Conservation (phyloP, 2,329 filamentous ascomycete species). For the Aspergillus pseudoviridinutans region DNA sequence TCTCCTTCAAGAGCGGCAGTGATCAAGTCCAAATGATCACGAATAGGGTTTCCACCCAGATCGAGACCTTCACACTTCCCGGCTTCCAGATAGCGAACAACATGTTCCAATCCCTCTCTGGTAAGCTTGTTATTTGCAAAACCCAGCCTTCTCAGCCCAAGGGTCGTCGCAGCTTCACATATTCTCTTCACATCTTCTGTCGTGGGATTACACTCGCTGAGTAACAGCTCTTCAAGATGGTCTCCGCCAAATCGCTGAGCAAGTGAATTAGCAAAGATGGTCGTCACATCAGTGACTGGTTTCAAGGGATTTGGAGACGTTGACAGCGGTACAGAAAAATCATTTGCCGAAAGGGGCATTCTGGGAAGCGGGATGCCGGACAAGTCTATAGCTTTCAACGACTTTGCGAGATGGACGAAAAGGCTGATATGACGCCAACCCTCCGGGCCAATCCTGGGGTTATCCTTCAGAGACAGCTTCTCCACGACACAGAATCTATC, state of each 20-base stretch:
- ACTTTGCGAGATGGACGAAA: slow-evolving; percentile 85
- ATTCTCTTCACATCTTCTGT: slow-evolving; percentile 69
- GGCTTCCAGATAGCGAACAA: slow-evolving; percentile 70
- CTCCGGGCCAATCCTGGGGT: slow-evolving; percentile 73
- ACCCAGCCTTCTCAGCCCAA: slow-evolving; percentile 73
- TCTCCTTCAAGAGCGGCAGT: slow-evolving; percentile 36
- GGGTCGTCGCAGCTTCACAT: slow-evolving; percentile 75
- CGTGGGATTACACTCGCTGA: slow-evolving; percentile 73
- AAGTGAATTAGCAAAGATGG: slow-evolving; percentile 70
- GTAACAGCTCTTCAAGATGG: slow-evolving; percentile 74
- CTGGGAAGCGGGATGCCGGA: slow-evolving; percentile 77
- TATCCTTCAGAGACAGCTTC: slow-evolving; percentile 83
- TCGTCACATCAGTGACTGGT: slow-evolving; percentile 51
- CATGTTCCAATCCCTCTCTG: slow-evolving; percentile 67
- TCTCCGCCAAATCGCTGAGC: slow-evolving; percentile 71
- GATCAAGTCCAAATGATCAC: slow-evolving; percentile 48
- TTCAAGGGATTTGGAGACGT: slow-evolving; percentile 16
- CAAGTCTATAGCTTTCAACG: slow-evolving; percentile 79
- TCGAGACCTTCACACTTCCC: slow-evolving; percentile 84
- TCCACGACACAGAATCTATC: slow-evolving; percentile 67
- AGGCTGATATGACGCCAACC: slow-evolving; percentile 90
- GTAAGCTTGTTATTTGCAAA: slow-evolving; percentile 79
- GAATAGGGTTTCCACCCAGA: slow-evolving; percentile 76
- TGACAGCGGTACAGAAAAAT: slow-evolving; percentile 12
- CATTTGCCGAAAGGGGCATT: slow-evolving; percentile 23